Conservation (phyloP, 2,329 filamentous ascomycete species). For the Fusarium paranaense region DNA sequence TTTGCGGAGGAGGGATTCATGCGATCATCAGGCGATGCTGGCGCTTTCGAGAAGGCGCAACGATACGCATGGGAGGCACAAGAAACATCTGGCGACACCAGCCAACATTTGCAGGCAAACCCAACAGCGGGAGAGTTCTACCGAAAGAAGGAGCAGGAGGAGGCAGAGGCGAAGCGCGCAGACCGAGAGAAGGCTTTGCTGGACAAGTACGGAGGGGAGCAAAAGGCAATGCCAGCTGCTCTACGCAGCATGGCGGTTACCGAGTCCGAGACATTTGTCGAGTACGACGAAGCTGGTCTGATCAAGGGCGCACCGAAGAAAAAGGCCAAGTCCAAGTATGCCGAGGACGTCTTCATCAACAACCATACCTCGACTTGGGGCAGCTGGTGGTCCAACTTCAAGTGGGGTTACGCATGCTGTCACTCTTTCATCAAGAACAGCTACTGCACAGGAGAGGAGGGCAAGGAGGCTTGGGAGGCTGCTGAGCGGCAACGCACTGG, state of each 20-base stretch:
- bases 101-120: conserved; percentile 93
- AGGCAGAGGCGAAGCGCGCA: conserved; percentile 75
- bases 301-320: conserved; percentile 89
- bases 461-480: conserved; percentile 83
- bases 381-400: conserved; percentile 96
- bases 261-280: conserved; percentile 88
- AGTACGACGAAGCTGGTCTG: conserved; percentile 90
- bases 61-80: conserved; percentile 95
- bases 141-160: conserved; percentile 82
- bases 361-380: conserved; percentile 96
- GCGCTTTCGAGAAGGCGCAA: conserved; percentile 91
- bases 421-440: conserved; percentile 95
- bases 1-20: conserved; percentile 96
- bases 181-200: conserved; percentile 77
- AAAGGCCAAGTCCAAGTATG: conserved; percentile 87
- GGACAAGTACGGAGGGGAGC: conserved; percentile 84
- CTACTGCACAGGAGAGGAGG: conserved; percentile 94
- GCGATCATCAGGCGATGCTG: conserved; percentile 88
- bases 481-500: conserved; percentile 72
- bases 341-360: conserved; percentile 87
- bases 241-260: conserved; percentile 76
- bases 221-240: conserved; percentile 66
- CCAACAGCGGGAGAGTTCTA: conserved; percentile 91
- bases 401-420: conserved; percentile 97
- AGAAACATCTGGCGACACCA: conserved; percentile 81